A percentile compares a stretch with the other conserved stretches of the same genome.
These are phyloP conservation scores for Yamadazyma philogaea DNA, from an alignment of 805 yeast genomes.

Conservation along the genomic window DNA sequence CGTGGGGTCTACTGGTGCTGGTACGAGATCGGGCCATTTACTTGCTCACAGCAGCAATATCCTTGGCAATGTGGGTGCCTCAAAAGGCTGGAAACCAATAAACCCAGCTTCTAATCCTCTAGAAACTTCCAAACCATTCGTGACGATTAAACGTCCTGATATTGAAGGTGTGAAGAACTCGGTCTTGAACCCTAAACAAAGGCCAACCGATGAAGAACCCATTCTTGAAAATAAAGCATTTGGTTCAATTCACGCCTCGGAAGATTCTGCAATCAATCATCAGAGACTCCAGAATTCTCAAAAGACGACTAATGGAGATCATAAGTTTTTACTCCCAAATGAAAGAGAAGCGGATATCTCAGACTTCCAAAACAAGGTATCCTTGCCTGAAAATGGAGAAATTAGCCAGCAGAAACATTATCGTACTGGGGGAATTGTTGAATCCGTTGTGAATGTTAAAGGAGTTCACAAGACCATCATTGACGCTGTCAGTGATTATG, in stretches of 20 bases:
- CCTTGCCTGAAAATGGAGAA: constrained; percentile 20
- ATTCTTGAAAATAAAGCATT: constrained; percentile 15
- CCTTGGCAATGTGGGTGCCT: constrained; percentile 15
- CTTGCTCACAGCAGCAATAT: constrained; percentile 11
- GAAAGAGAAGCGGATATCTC: constrained; percentile 27
- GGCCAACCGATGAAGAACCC: not conserved
- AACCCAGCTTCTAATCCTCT: constrained; percentile 72
- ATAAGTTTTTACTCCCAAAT: constrained; percentile 21
- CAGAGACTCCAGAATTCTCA: not conserved
- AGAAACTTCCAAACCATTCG: constrained; percentile 60
- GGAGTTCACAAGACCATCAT: constrained; percentile 86
- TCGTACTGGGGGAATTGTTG: constrained; percentile 66
- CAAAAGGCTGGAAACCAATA: constrained; percentile 46
- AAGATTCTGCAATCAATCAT: constrained; percentile 38
- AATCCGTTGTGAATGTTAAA: constrained; percentile 75
- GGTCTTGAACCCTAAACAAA: constrained; percentile 20
- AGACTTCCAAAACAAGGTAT: constrained; percentile 17
- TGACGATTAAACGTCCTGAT: constrained; percentile 62
- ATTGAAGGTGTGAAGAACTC: constrained; percentile 18
- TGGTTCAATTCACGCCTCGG: constrained; percentile 43
- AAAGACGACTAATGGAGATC: constrained; percentile 19
- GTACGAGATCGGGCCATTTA: not conserved
- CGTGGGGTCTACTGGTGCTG: not conserved
- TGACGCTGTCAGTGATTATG: constrained; percentile 55
- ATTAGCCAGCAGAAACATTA: constrained; percentile 36